Evolutionary conservation across 805 yeast species (phyloP).

Genomic region (Metschnikowia vanudenii): DNA sequence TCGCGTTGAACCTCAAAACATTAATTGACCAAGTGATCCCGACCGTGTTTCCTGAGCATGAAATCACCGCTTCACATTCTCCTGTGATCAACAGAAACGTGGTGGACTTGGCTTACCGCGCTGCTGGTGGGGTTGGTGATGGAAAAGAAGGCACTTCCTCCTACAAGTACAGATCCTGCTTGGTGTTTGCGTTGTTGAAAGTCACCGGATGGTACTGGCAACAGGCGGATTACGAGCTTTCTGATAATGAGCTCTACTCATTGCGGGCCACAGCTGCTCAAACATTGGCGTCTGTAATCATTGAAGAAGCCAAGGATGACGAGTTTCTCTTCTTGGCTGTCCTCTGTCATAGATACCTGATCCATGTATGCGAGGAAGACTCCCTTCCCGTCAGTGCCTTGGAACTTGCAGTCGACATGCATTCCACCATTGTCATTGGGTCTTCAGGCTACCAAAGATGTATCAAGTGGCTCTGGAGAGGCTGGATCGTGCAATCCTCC

Average conservation of each 20-base stretch:
- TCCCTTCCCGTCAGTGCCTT: constrained; percentile 68
- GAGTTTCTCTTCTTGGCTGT: constrained; percentile 67
- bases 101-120: constrained; percentile 57
- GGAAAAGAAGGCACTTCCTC: constrained; percentile 55
- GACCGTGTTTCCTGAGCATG: constrained; percentile 50
- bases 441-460: constrained; percentile 84
- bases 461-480: constrained; percentile 88
- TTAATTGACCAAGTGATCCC: constrained; percentile 74
- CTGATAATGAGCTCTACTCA: constrained; percentile 61
- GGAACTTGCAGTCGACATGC: constrained; percentile 85
- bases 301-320: constrained; percentile 60
- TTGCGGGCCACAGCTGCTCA: constrained; percentile 71
- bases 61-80: constrained; percentile 55
- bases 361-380: constrained; percentile 61
- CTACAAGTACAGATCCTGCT: constrained; percentile 61
- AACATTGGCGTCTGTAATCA: constrained; percentile 63
- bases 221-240: constrained; percentile 56
- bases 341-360: constrained; percentile 72
- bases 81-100: constrained; percentile 59
- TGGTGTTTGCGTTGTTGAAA: constrained; percentile 68
- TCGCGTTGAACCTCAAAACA: constrained; percentile 70
- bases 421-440: constrained; percentile 71
- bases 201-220: constrained; percentile 79
- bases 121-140: constrained; percentile 78
- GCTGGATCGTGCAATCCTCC: constrained; percentile 82